Evolutionary conservation across 495 filamentous ascomycete genomes (phyloP).

Genomic region (Podospora sp.): DNA sequence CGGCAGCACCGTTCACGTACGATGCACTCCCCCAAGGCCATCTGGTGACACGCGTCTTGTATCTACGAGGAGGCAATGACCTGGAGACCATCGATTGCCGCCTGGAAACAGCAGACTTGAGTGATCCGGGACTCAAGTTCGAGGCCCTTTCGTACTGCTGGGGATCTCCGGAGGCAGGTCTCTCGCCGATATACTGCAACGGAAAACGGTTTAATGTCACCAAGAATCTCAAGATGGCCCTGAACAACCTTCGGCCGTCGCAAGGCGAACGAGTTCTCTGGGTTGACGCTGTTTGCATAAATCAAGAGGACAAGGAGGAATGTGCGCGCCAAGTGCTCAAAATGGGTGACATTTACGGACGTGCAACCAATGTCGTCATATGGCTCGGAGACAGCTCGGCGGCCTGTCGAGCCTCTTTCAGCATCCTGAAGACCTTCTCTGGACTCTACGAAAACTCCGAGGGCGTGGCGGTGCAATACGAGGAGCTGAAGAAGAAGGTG

Average conservation of each 20-base stretch:
- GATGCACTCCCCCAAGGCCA: not conserved
- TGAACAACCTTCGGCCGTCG: conserved; percentile 3
- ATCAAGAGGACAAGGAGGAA: conserved; percentile 37
- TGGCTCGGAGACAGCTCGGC: not conserved
- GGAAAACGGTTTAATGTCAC: conserved; percentile 4
- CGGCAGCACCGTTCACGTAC: not conserved
- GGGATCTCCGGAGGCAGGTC: not conserved
- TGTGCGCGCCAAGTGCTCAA: conserved; percentile 31
- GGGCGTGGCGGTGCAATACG: not conserved
- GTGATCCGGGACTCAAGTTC: not conserved
- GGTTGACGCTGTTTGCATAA: conserved; percentile 41
- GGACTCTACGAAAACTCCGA: not conserved
- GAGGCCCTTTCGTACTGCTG: conserved; percentile 10
- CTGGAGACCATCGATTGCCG: conserved; percentile 2
- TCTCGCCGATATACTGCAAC: not conserved
- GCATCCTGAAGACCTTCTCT: not conserved
- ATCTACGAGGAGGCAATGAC: not conserved
- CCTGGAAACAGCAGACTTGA: not conserved
- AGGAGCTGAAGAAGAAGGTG: not conserved
- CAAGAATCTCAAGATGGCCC: conserved; percentile 6
- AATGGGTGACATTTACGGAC: conserved; percentile 7
- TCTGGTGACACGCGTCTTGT: not conserved
- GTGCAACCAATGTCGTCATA: not conserved
- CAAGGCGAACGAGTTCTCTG: conserved; percentile 23
- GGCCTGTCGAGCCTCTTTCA: not conserved